A percentile compares a stretch with the other conserved stretches of the same genome.
These are phyloP conservation scores for Gelatoporia subvermispora DNA, from an alignment of 768 basidiomycete species.

Conservation along the genomic window DNA sequence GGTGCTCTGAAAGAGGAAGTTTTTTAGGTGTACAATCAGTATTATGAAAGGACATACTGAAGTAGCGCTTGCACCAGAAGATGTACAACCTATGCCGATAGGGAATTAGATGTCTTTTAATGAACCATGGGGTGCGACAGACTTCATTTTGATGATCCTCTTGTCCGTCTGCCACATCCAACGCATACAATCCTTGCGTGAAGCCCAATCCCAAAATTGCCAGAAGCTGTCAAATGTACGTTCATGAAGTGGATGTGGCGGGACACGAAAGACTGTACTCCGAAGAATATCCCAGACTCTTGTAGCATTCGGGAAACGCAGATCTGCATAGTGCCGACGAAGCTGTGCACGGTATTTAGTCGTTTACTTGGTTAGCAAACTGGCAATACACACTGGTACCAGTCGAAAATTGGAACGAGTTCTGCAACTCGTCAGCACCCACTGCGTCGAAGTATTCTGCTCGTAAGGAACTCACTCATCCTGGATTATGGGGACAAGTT, in stretches of 20 bases:
- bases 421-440: constrained; percentile 36
- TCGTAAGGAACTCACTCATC: too few relatives aligned
- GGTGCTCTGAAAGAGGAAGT: constrained; percentile 44
- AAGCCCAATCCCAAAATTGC: constrained; percentile 84
- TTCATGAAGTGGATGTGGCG: too few relatives aligned
- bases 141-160: constrained; percentile 49
- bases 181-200: constrained; percentile 78
- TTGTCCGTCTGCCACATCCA: constrained; percentile 86
- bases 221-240: constrained; percentile 49
- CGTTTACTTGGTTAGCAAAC: background rate
- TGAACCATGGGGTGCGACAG: constrained; percentile 7
- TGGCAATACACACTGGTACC: constrained; percentile 54
- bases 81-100: constrained; percentile 51
- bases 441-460: too few relatives aligned
- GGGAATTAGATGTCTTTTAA: constrained; percentile 3
- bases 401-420: constrained; percentile 76
- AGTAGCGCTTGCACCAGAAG: constrained; percentile 74
- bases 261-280: constrained; percentile 45
- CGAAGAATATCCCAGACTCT: constrained; percentile 90
- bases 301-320: constrained; percentile 90
- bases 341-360: constrained; percentile 38
- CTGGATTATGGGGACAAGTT: too few relatives aligned
- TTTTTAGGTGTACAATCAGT: background rate
- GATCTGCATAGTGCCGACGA: constrained; percentile 91
- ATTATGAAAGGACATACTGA: constrained; percentile 44